Evolutionary conservation across 768 basidiomycete genomes (phyloP).

Genomic region (Russula virescens): DNA sequence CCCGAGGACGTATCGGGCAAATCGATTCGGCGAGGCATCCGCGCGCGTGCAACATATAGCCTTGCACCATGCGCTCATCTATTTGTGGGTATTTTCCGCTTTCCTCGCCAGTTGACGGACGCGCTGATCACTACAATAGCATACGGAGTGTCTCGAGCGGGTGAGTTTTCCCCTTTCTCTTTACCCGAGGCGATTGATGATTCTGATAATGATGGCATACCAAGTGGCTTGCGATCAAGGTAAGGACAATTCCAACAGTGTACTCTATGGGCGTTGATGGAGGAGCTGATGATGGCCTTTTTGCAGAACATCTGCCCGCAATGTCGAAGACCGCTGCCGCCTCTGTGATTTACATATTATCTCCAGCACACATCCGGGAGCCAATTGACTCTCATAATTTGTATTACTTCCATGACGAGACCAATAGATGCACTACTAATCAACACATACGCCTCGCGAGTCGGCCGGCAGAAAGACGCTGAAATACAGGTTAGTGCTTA

Average conservation of each 20-base stretch:
- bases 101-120: neutral
- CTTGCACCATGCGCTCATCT: conserved; percentile 86
- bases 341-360: conserved; percentile 42
- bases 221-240: conserved; percentile 73
- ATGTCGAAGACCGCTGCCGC: conserved; percentile 78
- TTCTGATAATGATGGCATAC: conserved; percentile 25
- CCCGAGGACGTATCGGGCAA: conserved; percentile 35
- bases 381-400: neutral
- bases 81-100: conserved; percentile 51
- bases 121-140: conserved; percentile 38
- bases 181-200: neutral
- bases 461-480: neutral
- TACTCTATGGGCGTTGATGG: conserved; percentile 1
- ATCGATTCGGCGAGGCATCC: conserved; percentile 12
- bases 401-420: conserved; percentile 6
- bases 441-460: neutral
- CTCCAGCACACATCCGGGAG: neutral
- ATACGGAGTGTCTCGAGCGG: conserved; percentile 82
- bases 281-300: neutral
- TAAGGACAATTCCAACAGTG: conserved; percentile 24
- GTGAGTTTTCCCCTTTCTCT: conserved; percentile 33
- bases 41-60: conserved; percentile 47
- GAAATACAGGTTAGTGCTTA: neutral
- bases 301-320: conserved; percentile 85
- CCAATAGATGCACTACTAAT: conserved; percentile 1